Base-by-base conservation (phyloP, 148 eudicot species). In the Chenopodium formosanum region DNA sequence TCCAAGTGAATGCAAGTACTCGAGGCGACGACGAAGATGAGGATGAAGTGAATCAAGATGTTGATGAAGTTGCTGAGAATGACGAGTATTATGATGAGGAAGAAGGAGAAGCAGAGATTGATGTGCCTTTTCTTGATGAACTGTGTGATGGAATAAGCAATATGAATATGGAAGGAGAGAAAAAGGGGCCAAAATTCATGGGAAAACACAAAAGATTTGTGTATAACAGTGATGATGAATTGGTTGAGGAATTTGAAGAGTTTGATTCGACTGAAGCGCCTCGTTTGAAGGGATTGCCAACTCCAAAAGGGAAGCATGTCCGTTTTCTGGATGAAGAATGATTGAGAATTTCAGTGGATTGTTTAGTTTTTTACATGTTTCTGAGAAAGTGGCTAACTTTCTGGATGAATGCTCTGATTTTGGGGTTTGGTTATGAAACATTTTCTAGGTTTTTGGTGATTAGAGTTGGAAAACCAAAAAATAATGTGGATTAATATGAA, bases 151-250 rank as follows among this genome's bases (percentile, higher is more conserved):
- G 87, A 27, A 80, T 93, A 47, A 90, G 84, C 77, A 87, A 86
- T 70, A 86, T 92, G 4, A 89, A 69, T 65, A 88, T 89, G 82
- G 76, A 75, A 4, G 89, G 47, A 29, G 82, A 65, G 77, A 70
- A 11, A 74, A 63, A 53, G 48, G 74, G 78, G 81, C 60, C 74
- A 27, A 85, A 60, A 67, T 85, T 88, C 29, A 63, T 17, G 17
- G 97, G 94, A 4, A 92, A 90, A 77, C 94, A 92, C 65, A 86
- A 78, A 3, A 75, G 91, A 60, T 93, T 91, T 73, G 84, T 93
- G 82, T 94, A 94, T 83, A 82, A 90, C 88, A 91, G 91, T 89
- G 97, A 90, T 80, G 97, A 84, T 83, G 98, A 91, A 82, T 66
- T 93, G 71, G 86, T 67, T 77, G 88, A 53, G 22, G 81, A 78